Evolutionary conservation across 2,329 filamentous ascomycete genomes (phyloP).

Genomic region (Scolecobasidium constrictum): DNA sequence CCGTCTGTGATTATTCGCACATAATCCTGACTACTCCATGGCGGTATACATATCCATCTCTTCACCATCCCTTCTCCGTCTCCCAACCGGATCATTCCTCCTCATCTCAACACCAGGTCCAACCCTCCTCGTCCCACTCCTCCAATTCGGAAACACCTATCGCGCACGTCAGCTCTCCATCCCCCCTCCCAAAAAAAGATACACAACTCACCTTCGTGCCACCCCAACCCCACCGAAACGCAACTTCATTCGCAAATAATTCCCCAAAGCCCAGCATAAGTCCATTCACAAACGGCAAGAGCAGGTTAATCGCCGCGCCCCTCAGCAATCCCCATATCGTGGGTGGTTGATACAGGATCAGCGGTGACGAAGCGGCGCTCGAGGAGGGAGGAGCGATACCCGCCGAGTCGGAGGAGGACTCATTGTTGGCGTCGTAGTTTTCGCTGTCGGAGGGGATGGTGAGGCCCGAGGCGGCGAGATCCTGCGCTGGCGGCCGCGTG

Average conservation of each 20-base stretch:
- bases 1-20: no score
- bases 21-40: slow-evolving; percentile 58
- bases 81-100: slow-evolving; percentile 50
- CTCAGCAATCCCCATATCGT: slow-evolving; percentile 77
- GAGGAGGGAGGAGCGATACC: slow-evolving; percentile 26
- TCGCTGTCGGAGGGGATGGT: slow-evolving; percentile 77
- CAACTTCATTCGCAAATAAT: slow-evolving; percentile 89
- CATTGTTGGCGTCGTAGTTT: slow-evolving; percentile 56
- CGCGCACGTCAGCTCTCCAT: not conserved
- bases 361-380: slow-evolving; percentile 40
- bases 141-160: slow-evolving; percentile 49
- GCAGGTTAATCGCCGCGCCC: slow-evolving; percentile 87
- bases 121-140: slow-evolving; percentile 51
- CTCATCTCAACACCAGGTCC: slow-evolving; percentile 77
- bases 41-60: slow-evolving; percentile 56
- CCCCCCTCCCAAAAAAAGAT: not conserved
- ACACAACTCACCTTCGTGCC: slow-evolving; percentile 66
- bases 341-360: slow-evolving; percentile 82
- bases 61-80: slow-evolving; percentile 35
- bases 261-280: slow-evolving; percentile 98
- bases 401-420: slow-evolving; percentile 49
- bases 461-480: slow-evolving; percentile 60
- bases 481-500: slow-evolving; percentile 19
- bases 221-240: slow-evolving; percentile 86
- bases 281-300: slow-evolving; percentile 92